Base-by-base conservation (phyloP, 192 early-diverging fungal species). In the Rhizophagus clarus region DNA sequence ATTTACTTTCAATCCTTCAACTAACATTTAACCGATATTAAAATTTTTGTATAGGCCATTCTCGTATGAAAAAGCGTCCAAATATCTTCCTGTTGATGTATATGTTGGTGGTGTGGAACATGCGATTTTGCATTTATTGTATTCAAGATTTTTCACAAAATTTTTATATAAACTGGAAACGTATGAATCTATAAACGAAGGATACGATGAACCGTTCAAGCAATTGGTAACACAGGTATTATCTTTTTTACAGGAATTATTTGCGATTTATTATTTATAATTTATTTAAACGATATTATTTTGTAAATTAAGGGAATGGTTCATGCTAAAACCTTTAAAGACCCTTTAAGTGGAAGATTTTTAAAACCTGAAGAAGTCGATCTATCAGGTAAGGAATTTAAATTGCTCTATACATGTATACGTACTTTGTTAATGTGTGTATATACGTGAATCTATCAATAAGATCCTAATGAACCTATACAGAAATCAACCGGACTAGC, bases 51-150 rank as follows among this genome's bases (percentile, higher is more conserved):
- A 12, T 79, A 86, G 80, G 34, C 89, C 89, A 15, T 95, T 93
- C 75, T 83, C 85, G 61, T 61, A 84, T 0, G 83, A 75, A 1
- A 84, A 85, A 24, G 90, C 88, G 0, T 90, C 90, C 9, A 74
- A 85, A 0, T 82, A 83, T 9, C 84, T 96, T 77, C 97, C 97
- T 11, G 95, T 97, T 0, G 95, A 97, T 80, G 83, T 97, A 7
- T 99, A 99, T 83, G 92, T 99, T 80, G 97, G 97, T 49, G 97
- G 97, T 4, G 89, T 96, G 1, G 97, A 99, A 80, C 97, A 99
- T 79, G 91, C 96, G 6, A 97, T 97, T 72, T 81, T 97, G 88
- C 97, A 99, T 83, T 86, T 99, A 17, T 86, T 99, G 45, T 99
- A 99, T 82, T 91, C 96, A 40, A 91, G 97, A 15, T 98, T 97